Base-by-base conservation (phyloP, 2,329 filamentous ascomycete species). In the Podosphaera aphanis region DNA sequence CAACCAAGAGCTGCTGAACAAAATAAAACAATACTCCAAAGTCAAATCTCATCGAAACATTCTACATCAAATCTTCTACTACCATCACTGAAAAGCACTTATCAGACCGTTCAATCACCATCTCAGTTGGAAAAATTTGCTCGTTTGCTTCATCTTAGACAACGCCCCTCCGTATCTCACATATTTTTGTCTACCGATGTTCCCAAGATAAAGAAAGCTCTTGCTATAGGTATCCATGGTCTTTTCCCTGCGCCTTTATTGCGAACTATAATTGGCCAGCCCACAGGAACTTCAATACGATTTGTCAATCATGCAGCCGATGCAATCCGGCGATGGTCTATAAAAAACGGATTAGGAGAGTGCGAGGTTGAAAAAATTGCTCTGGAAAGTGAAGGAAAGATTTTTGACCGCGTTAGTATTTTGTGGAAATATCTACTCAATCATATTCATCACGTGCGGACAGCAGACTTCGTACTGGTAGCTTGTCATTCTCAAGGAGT, bases 401-500 rank as follows among this genome's bases (percentile, higher is more conserved):
- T 98, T 41, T 73, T 73, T 2, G 86, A 95, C 50, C 73, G 90
- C 5, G 84, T 95, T 1, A 82, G 92, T 49, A 82, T 92, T 35
- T 65, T 98, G 5, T 98, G 90, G 90, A 93, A 88, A 61, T 68
- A 95, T 8, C 68, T 98, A 46, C 68, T 94, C 23, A 94, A 94
- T 60, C 93, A 85, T 83, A 83, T 94, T 51, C 84, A 93, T 33
- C 79, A 88, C 51, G 80, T 98, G 27, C 77, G 83, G 44, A 73
- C 72, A 45, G 86, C 90, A 0, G 90, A 98, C 61, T 78, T 95
- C 49, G 78, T 98, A 37, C 62, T 98, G 35, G 66, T 98, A n/a
- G 84, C 84, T 2, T 93, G 85, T 49, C 90, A 98, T 60, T 93
- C 84, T 2, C 90, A 98, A 61, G 90, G 90, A 19, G 90, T 95